Conservation (phyloP, 352 stramenopile genomes). For the Pythium brachiatum region DNA sequence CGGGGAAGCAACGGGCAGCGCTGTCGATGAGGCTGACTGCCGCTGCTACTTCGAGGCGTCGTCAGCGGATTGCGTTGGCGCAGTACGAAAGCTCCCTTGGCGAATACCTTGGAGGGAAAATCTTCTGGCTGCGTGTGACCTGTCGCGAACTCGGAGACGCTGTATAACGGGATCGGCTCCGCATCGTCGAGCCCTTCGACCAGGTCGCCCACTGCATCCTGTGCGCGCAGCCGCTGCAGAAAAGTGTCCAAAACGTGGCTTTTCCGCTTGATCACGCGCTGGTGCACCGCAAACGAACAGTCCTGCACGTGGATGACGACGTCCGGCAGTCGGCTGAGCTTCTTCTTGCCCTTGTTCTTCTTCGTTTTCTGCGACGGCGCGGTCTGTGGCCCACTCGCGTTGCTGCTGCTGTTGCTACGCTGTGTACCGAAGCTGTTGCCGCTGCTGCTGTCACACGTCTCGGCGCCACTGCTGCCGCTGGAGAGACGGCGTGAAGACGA, state of each 20-base stretch:
- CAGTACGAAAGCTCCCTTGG: constrained; percentile 6
- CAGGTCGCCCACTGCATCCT: constrained; percentile 12
- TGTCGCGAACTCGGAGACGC: not conserved
- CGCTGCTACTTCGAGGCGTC: not conserved
- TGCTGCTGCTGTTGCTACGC: constrained; percentile 13
- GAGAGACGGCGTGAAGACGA: constrained; percentile 13
- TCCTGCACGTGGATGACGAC: constrained; percentile 45
- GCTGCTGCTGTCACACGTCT: constrained; percentile 10
- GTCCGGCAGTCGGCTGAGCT: constrained; percentile 28
- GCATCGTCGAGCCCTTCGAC: not conserved
- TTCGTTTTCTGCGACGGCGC: not conserved
- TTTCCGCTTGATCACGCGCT: constrained; percentile 30
- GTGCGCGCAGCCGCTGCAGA: constrained; percentile 24
- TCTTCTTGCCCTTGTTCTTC: constrained; percentile 20
- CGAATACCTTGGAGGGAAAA: not conserved
- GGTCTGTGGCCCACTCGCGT: not conserved
- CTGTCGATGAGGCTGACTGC: not conserved
- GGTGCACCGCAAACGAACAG: constrained; percentile 51
- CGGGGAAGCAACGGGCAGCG: constrained; percentile 11
- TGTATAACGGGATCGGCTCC: not conserved
- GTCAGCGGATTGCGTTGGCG: constrained; percentile 12
- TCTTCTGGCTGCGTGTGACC: not conserved
- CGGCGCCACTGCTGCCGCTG: constrained; percentile 2
- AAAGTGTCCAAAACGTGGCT: constrained; percentile 40
- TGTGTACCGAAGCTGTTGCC: constrained; percentile 10